These are phyloP conservation scores for Sanghuangporus weigelae DNA, from an alignment of 1,284 basidiomycete genomes.

Conservation along the genomic window DNA sequence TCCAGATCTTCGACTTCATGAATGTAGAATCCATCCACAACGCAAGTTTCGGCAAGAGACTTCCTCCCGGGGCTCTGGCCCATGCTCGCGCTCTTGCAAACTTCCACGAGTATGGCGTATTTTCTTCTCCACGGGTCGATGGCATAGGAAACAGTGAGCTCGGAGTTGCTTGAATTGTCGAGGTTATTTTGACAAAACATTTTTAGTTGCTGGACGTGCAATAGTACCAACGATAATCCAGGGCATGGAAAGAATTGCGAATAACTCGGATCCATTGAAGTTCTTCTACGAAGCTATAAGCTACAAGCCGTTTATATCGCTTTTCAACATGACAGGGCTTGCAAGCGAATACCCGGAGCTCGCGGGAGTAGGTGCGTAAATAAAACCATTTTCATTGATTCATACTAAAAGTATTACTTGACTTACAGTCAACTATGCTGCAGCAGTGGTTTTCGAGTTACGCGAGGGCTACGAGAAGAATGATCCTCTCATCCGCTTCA, in stretches of 20 bases:
- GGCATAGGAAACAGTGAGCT: slow-evolving; percentile 42
- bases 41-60: slow-evolving; percentile 30
- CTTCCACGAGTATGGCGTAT: slow-evolving; percentile 45
- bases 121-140: slow-evolving; percentile 32
- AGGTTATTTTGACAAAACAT: slow-evolving; percentile 25
- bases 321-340: slow-evolving; percentile 47
- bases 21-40: slow-evolving; percentile 51
- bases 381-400: slow-evolving; percentile 34
- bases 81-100: slow-evolving; percentile 43
- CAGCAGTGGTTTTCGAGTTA: slow-evolving; percentile 37
- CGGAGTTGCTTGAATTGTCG: not conserved
- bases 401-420: not conserved
- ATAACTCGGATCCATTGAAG: slow-evolving; percentile 38
- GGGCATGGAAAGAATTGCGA: slow-evolving; percentile 38
- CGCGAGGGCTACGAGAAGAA: slow-evolving; percentile 23
- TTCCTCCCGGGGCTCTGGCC: slow-evolving; percentile 29
- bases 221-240: slow-evolving; percentile 40
- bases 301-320: slow-evolving; percentile 51
- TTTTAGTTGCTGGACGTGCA: slow-evolving; percentile 38
- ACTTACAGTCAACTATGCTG: slow-evolving; percentile 40
- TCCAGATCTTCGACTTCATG: slow-evolving; percentile 44
- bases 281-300: slow-evolving; percentile 39
- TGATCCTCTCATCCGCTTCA: slow-evolving; percentile 44
- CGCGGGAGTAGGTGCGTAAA: slow-evolving; percentile 31
- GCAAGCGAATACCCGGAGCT: slow-evolving; percentile 28